These are phyloP conservation scores for Diplodia mutila DNA, from an alignment of 2,329 filamentous ascomycete genomes.

Conservation along the genomic window DNA sequence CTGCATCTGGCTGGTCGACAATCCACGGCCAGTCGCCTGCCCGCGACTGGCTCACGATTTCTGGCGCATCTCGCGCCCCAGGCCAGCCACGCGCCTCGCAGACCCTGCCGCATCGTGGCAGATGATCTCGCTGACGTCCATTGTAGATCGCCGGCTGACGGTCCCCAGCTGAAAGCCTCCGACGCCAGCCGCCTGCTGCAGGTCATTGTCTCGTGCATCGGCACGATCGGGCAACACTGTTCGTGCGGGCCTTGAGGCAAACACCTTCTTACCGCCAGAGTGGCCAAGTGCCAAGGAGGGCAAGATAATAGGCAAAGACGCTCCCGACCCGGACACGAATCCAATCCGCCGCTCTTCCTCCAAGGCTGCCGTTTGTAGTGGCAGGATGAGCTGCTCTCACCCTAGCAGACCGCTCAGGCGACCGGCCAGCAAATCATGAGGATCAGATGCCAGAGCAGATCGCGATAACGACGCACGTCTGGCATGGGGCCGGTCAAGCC, in stretches of 20 bases:
- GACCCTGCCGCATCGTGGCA: constrained; percentile 19
- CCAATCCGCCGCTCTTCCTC: neutral
- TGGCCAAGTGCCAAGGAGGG: constrained; percentile 11
- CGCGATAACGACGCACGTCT: constrained; percentile 15
- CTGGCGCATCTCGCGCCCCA: neutral
- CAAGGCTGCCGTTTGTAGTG: neutral
- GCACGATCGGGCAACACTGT: neutral
- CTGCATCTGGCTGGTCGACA: neutral
- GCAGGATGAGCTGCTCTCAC: too few species aligned
- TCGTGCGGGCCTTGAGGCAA: constrained; percentile 4
- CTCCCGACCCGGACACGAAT: neutral
- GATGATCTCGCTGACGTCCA: constrained; percentile 16
- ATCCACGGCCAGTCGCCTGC: neutral
- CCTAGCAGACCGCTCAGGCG: constrained; percentile 12
- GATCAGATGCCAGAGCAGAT: neutral
- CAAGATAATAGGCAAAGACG: constrained; percentile 17
- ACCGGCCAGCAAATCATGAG: constrained; percentile 9
- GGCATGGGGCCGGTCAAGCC: constrained; percentile 7
- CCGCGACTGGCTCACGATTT: neutral
- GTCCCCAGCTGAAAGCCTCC: constrained; percentile 7
- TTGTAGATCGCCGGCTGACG: constrained; percentile 11
- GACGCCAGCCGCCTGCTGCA: constrained; percentile 3
- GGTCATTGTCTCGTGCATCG: constrained; percentile 16
- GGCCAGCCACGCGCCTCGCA: neutral
- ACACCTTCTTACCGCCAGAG: constrained; percentile 8